These are phyloP conservation scores for Phlebopus sp. DNA, from an alignment of 1,284 basidiomycete species.

Conservation along the genomic window DNA sequence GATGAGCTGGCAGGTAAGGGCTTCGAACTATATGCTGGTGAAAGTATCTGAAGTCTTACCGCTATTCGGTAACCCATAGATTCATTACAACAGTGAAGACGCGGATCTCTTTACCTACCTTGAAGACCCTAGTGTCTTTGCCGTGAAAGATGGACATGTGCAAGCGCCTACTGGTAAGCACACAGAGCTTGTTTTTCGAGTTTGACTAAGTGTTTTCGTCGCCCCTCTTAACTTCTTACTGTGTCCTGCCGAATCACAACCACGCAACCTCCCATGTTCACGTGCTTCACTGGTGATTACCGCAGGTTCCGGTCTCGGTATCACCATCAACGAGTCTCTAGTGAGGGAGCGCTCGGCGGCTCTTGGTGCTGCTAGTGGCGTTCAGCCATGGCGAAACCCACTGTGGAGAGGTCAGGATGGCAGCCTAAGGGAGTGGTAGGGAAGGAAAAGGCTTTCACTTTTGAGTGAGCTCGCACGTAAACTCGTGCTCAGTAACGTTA, in stretches of 20 bases:
- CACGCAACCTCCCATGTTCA: slow-evolving; percentile 1
- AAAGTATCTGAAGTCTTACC: background rate
- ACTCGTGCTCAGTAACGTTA: too few species aligned
- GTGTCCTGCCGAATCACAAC: background rate
- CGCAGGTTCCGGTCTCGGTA: slow-evolving; percentile 63
- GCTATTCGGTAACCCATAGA: slow-evolving; percentile 35
- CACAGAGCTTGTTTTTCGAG: background rate
- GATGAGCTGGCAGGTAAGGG: slow-evolving; percentile 59
- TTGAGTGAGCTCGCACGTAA: too few species aligned
- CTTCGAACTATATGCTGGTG: background rate
- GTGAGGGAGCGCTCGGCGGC: slow-evolving; percentile 42
- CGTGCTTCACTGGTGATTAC: background rate
- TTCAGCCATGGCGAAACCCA: slow-evolving; percentile 57
- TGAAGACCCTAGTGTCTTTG: slow-evolving; percentile 54
- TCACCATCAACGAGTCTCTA: slow-evolving; percentile 64
- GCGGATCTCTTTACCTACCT: slow-evolving; percentile 72
- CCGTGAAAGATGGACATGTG: slow-evolving; percentile 60
- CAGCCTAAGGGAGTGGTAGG: slow-evolving; percentile 55
- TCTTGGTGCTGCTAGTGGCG: slow-evolving; percentile 32
- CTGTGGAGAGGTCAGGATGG: slow-evolving; percentile 59
- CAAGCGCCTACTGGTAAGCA: slow-evolving; percentile 47
- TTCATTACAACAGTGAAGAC: slow-evolving; percentile 68
- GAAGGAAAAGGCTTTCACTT: too few species aligned
- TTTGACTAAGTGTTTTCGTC: background rate
- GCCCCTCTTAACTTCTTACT: background rate